Evolutionary conservation across 116 monocot species (phyloP), one percentile per base, ranked within the genome.

Genomic region (Iris pallida): DNA sequence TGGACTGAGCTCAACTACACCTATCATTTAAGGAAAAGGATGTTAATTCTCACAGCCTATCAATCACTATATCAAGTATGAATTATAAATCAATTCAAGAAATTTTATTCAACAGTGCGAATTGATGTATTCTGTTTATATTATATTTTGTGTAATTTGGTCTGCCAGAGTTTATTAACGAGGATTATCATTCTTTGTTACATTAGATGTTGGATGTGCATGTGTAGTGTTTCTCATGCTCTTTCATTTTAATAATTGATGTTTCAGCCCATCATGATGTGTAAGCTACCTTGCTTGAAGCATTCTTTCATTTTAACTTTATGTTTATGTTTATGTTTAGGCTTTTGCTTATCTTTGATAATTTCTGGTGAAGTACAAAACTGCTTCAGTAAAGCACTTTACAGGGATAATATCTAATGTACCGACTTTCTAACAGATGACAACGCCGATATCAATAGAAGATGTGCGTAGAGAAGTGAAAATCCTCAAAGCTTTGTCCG

Each of bases 391-490:
- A 64, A 62, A 43, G 15, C 62, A 47, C 16, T 42, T 40, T 66
- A 4, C 13, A 13, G 5, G 54, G 54, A 16, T 16, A 67, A 67
- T 53, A 14, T 42, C 42, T 43, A 55, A 40, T 42, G 53, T 42
- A 49, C 8, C 55, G 1, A 67, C 40, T 67, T 19, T 58, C 20
- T 57, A 46, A 18, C 47, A 75, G 75, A 75, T 75, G 75, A 67
- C 75, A 61, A 67, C 75, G 44, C 43, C 66, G 14, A 66, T 75
- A 30, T 66, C 75, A 67, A 61, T 67, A 71, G 75, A 80, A 65
- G 70, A 76, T 57, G 70, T 70, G 51, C 70, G 75, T 68, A 75
- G 75, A 52, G 75, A 75, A 45, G 75, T 75, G 12, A 75, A 75
- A 68, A 75, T 75, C 58, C 18, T 75, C 47, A 75, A 75, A 68